These are phyloP conservation scores for Alternaria triticimaculans DNA, from an alignment of 2,329 filamentous ascomycete species.

Conservation along the genomic window DNA sequence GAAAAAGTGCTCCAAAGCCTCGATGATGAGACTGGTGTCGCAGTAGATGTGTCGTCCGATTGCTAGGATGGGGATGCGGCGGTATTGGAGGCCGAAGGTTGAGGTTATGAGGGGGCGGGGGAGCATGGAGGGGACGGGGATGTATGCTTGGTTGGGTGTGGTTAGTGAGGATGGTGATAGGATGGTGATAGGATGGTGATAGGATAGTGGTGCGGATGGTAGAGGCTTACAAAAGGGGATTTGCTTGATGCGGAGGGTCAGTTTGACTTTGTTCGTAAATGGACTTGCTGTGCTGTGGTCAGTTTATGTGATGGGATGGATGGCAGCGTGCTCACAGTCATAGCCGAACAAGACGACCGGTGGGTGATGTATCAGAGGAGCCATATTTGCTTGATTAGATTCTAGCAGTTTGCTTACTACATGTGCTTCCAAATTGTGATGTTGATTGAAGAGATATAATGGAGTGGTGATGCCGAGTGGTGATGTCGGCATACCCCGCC, in stretches of 20 bases:
- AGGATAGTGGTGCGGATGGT: not conserved
- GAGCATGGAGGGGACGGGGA: constrained; percentile 51
- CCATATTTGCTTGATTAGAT: not conserved
- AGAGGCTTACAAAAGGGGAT: constrained; percentile 42
- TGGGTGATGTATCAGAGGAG: constrained; percentile 8
- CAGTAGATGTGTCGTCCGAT: constrained; percentile 46
- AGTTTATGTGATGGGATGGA: not conserved
- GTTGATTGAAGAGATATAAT: not conserved
- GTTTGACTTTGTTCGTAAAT: constrained; percentile 48
- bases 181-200: not conserved
- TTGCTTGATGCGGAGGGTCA: constrained; percentile 46
- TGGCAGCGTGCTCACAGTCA: constrained; percentile 23
- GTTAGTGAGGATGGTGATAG: no score
- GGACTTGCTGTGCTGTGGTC: constrained; percentile 29
- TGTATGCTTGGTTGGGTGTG: constrained; percentile 33
- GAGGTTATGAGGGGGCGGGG: constrained; percentile 46
- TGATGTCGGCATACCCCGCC: constrained; percentile 6
- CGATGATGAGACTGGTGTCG: constrained; percentile 44
- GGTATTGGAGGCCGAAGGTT: constrained; percentile 49
- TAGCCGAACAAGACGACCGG: constrained; percentile 35
- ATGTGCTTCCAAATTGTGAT: not conserved
- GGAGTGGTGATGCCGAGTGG: not conserved
- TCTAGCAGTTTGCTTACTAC: accelerated
- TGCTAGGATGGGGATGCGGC: constrained; percentile 45
- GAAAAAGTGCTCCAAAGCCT: constrained; percentile 44